Percentiles rank a stretch among this genome's conserved stretches.
Evolutionary conservation across 2,329 filamentous ascomycete genomes (phyloP).

Genomic region (Ophiostoma novo-ulmi): DNA sequence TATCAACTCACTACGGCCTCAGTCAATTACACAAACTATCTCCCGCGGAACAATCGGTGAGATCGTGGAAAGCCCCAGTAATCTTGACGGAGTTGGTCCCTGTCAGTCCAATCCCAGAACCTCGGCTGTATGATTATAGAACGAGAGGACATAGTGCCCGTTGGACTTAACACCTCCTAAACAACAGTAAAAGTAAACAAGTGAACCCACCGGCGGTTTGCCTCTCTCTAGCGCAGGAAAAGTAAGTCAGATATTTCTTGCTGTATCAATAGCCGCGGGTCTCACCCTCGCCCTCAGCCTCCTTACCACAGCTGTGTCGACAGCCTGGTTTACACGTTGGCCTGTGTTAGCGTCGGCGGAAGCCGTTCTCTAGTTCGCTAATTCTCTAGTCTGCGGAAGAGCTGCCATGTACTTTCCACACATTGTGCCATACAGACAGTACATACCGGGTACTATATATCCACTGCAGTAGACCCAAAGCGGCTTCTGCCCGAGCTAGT

Average conservation of each 20-base stretch:
- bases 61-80: background rate
- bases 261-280: background rate
- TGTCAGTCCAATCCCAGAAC: background rate
- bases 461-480: background rate
- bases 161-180: background rate
- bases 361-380: background rate
- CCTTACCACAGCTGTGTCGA: background rate
- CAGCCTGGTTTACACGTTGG: background rate
- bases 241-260: background rate
- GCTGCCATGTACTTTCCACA: background rate
- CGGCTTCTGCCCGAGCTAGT: background rate
- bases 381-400: background rate
- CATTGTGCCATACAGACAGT: background rate
- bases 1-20: too few species aligned
- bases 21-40: too few species aligned
- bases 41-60: background rate
- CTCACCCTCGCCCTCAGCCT: background rate
- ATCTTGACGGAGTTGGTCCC: too few species aligned
- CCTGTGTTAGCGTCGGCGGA: slow-evolving; percentile 4
- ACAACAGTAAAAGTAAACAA: background rate
- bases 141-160: background rate
- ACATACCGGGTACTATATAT: background rate
- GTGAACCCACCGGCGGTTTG: background rate
- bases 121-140: too few species aligned
- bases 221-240: background rate